A percentile compares a stretch with the other conserved stretches of the same genome.
phyloP scores from a whole-genome alignment of 495 filamentous ascomycete species.

The Hyphodiscus hymeniophilus region DNA sequence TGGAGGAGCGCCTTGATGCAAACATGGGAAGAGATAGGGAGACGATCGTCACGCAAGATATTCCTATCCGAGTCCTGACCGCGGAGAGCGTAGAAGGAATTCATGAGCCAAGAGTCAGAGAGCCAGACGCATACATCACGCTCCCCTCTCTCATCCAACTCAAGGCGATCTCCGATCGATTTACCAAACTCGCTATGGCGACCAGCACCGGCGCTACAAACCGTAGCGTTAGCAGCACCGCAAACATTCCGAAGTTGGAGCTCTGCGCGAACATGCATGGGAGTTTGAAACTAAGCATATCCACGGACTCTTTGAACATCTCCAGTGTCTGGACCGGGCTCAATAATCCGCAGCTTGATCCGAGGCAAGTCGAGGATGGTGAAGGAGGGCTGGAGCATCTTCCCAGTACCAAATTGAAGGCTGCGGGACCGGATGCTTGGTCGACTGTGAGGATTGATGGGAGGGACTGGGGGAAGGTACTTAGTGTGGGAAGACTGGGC shows the following conservation, averaged over 20 bases:
- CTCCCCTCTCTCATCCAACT: conserved; percentile 76
- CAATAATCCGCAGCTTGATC: conserved; percentile 77
- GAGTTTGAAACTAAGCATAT: conserved; percentile 63
- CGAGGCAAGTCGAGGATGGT: conserved; percentile 52
- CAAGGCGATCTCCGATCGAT: conserved; percentile 87
- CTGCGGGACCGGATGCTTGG: conserved; percentile 58
- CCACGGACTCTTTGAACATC: conserved; percentile 74
- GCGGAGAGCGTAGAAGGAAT: conserved; percentile 71
- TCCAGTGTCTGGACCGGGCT: conserved; percentile 74
- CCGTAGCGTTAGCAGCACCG: conserved; percentile 21
- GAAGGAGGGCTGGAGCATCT: conserved; percentile 58
- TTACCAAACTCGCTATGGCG: conserved; percentile 63
- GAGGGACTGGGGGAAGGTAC: conserved; percentile 79
- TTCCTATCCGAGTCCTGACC: conserved; percentile 84
- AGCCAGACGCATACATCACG: conserved; percentile 90
- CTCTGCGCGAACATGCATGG: conserved; percentile 88
- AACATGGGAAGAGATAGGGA: conserved; percentile 55
- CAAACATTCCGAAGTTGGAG: conserved; percentile 55
- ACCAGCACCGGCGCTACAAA: conserved; percentile 23
- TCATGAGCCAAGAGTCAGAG: conserved; percentile 81
- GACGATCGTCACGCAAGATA: conserved; percentile 88
- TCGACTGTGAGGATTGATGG: conserved; percentile 84
- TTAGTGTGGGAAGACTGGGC: conserved; percentile 82
- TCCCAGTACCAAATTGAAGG: conserved; percentile 63
- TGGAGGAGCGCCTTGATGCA: conserved; percentile 40